Evolutionary conservation across 2,329 filamentous ascomycete species (phyloP), one percentile per base, ranked within the genome.

Genomic region (Juglanconis juglandina): DNA sequence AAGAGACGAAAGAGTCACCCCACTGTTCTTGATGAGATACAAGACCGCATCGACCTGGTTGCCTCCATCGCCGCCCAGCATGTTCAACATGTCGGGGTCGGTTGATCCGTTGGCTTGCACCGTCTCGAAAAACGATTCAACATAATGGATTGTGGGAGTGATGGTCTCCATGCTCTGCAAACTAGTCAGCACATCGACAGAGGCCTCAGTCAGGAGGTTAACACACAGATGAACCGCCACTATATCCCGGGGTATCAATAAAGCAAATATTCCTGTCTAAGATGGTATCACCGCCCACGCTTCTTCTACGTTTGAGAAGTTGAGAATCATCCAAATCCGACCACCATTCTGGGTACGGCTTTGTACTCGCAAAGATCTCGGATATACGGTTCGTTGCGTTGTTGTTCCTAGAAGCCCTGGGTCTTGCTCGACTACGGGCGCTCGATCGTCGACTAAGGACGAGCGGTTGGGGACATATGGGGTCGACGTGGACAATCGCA

Each of bases 231-330:
- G 77, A 79, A 50, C 79, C 80, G 65, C 71, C 76, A 46, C 79
- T 76, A 72, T 85, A 86, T 11, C 87, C 87, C 10, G 89, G 86
- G 2, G 90, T 94, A 75, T 98, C 94, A 60, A 97, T 87, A 70
- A 99, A 97, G 73, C 92, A 96, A 5, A 99, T 76, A 70, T 99
- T 99, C 35, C 94, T 85, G 70, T 98, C 94, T 50, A 98, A 77
- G 44, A 97, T 84, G 30, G 86, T 83, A 64, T 95, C 92, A 7
- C 87, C 92, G 8, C 87, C 87, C 55, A 86, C 77, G 68, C 90
- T 94, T 70, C 87, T 90, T 68, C 89, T 82, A 69, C 87, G 82
- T 51, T 83, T 79, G 63, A 84, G 74, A 53, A 80, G 76, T 61
- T 39, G 65, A 33, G 83, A 85, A 63, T 89, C 86, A 58, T 93